Evolutionary conservation across 805 yeast genomes (phyloP).

Genomic region (Barnettozyma californica): DNA sequence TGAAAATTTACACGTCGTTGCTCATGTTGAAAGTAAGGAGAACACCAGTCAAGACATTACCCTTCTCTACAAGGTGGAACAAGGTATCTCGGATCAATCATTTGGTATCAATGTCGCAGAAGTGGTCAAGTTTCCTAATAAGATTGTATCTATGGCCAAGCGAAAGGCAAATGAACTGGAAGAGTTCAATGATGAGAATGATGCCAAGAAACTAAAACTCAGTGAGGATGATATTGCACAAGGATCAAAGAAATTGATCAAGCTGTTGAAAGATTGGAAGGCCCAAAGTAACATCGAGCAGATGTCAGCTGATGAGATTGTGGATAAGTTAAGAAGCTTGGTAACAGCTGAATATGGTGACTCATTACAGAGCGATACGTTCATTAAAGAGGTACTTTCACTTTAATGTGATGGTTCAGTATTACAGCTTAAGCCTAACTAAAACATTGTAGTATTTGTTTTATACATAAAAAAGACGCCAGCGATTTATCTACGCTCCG

Average conservation of each 20-base stretch:
- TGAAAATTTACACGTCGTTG: conserved; percentile 85
- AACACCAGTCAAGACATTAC: conserved; percentile 63
- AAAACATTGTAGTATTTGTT: not conserved
- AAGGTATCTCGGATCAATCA: conserved; percentile 92
- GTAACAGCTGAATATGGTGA: conserved; percentile 24
- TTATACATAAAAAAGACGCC: not conserved
- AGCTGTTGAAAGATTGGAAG: conserved; percentile 37
- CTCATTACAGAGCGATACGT: conserved; percentile 31
- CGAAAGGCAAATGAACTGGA: conserved; percentile 88
- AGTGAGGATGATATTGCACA: conserved; percentile 42
- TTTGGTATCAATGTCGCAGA: conserved; percentile 98
- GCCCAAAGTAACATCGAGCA: conserved; percentile 14
- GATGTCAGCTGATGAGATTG: conserved; percentile 33
- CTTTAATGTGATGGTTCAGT: not conserved
- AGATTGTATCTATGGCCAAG: conserved; percentile 92
- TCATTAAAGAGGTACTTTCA: conserved; percentile 40
- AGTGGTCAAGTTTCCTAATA: conserved; percentile 85
- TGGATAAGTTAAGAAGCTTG: conserved; percentile 33
- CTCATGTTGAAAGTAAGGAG: conserved; percentile 61
- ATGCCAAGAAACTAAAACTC: conserved; percentile 43
- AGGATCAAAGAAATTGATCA: conserved; percentile 48
- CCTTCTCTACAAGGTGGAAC: conserved; percentile 86
- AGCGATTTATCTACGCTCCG: conserved; percentile 12
- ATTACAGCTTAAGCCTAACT: not conserved
- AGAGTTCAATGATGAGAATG: conserved; percentile 41